Percentiles rank a stretch among this genome's conserved stretches.
These are phyloP conservation scores for Diaporthe citrichinensis DNA, from an alignment of 2,329 filamentous ascomycete genomes.

Conservation along the genomic window DNA sequence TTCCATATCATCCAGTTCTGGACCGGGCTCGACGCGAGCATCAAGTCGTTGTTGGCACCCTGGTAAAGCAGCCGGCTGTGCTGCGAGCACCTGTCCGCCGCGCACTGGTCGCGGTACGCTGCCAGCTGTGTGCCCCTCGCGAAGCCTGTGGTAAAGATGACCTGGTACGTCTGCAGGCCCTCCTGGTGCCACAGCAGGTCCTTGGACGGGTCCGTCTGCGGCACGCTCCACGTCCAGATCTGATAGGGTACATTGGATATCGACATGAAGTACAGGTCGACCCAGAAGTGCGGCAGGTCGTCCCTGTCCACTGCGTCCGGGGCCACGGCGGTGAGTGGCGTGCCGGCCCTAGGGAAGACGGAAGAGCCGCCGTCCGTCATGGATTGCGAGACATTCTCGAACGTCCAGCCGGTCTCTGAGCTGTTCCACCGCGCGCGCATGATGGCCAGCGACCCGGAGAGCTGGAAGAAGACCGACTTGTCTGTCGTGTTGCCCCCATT, in stretches of 20 bases:
- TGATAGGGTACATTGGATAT: conserved; percentile 22
- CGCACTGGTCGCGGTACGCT: conserved; percentile 31
- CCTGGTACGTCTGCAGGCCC: conserved; percentile 21
- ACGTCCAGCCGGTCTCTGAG: conserved; percentile 18
- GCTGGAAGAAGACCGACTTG: conserved; percentile 38
- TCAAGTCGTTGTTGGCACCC: conserved; percentile 22
- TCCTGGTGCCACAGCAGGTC: conserved; percentile 32
- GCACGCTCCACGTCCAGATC: conserved; percentile 32
- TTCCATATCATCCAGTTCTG: conserved; percentile 27
- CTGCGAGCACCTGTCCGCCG: conserved; percentile 23
- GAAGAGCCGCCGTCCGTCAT: conserved; percentile 33
- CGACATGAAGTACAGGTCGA: conserved; percentile 31
- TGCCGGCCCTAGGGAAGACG: conserved; percentile 21
- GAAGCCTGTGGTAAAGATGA: conserved; percentile 24
- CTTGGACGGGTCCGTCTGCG: conserved; percentile 32
- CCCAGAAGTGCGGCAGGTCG: conserved; percentile 25
- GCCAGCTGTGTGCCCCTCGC: conserved; percentile 27
- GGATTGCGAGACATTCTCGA: conserved; percentile 37
- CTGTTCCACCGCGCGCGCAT: conserved; percentile 33
- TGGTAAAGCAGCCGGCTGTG: conserved; percentile 29
- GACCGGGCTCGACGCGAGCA: conserved; percentile 23
- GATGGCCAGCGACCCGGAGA: conserved; percentile 24
- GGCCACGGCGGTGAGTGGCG: conserved; percentile 24
- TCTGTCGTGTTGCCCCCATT: conserved; percentile 32
- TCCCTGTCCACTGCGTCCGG: conserved; percentile 6